Evolutionary conservation across 768 basidiomycete species (phyloP).

Genomic region (Naganishia friedmannii): DNA sequence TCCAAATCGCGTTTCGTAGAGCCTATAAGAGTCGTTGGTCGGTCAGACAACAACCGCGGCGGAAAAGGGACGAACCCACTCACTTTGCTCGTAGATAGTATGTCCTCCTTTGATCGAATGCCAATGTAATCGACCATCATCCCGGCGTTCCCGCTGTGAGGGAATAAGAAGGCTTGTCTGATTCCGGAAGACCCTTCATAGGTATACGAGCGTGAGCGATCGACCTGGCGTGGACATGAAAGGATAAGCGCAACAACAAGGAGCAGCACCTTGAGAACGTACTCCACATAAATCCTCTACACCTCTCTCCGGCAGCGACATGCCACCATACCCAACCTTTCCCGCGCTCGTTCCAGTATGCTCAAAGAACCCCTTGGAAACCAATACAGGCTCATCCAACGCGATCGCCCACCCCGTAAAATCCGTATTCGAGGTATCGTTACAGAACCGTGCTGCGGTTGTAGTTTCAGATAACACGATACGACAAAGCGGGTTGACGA

Average conservation of each 20-base stretch:
- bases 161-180: not conserved
- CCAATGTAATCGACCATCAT: constrained; percentile 14
- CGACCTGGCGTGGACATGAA: not conserved
- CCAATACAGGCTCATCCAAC: constrained; percentile 9
- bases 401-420: not conserved
- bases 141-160: not conserved
- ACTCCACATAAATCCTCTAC: constrained; percentile 11
- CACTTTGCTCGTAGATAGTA: not conserved
- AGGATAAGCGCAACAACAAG: not conserved
- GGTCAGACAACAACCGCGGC: not conserved
- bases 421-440: not conserved
- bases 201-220: not conserved
- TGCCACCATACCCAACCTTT: not conserved
- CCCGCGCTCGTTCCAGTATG: not conserved
- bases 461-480: constrained; percentile 9
- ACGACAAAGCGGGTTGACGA: constrained; percentile 7
- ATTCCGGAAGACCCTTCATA: constrained; percentile 2
- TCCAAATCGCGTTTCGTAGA: not conserved
- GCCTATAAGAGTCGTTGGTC: not conserved
- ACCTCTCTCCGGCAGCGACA: not conserved
- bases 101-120: constrained; percentile 8
- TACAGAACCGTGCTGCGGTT: not conserved
- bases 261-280: not conserved
- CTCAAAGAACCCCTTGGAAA: constrained; percentile 7
- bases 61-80: not conserved